Conservation (phyloP, 208 protist genomes). For the Leishmania martiniquensis region DNA sequence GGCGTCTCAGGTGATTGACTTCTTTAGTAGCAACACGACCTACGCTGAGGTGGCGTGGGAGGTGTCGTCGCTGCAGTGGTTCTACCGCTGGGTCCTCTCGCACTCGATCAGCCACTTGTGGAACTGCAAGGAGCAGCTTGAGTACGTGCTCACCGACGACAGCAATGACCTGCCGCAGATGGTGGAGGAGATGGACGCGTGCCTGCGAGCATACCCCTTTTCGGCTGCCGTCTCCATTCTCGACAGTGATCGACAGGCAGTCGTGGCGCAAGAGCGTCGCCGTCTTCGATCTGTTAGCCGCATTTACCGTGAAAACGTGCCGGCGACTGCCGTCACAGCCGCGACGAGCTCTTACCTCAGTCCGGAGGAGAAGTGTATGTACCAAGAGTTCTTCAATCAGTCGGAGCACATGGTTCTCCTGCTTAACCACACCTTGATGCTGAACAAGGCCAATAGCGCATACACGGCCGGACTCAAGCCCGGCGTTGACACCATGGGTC, state of each 20-base stretch:
- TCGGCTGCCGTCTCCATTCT: constrained; percentile 60
- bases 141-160: constrained; percentile 76
- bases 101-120: constrained; percentile 78
- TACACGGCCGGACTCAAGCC: not conserved
- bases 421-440: constrained; percentile 58
- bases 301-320: constrained; percentile 65
- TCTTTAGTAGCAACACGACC: constrained; percentile 45
- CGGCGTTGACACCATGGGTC: not conserved
- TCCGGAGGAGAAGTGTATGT: constrained; percentile 84
- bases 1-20: constrained; percentile 44
- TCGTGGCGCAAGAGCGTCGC: constrained; percentile 71
- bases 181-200: constrained; percentile 56
- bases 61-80: constrained; percentile 80
- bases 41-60: constrained; percentile 75
- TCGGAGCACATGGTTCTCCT: constrained; percentile 77
- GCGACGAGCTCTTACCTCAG: constrained; percentile 77
- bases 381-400: constrained; percentile 88
- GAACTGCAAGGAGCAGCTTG: constrained; percentile 74
- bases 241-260: constrained; percentile 65
- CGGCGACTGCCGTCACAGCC: constrained; percentile 50
- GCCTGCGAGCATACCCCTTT: constrained; percentile 51
- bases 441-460: constrained; percentile 35
- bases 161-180: constrained; percentile 41
- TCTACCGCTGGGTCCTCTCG: constrained; percentile 83
- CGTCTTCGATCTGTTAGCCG: constrained; percentile 72